Evolutionary conservation across 768 basidiomycete species (phyloP).

Genomic region (Russula griseocarnosa): DNA sequence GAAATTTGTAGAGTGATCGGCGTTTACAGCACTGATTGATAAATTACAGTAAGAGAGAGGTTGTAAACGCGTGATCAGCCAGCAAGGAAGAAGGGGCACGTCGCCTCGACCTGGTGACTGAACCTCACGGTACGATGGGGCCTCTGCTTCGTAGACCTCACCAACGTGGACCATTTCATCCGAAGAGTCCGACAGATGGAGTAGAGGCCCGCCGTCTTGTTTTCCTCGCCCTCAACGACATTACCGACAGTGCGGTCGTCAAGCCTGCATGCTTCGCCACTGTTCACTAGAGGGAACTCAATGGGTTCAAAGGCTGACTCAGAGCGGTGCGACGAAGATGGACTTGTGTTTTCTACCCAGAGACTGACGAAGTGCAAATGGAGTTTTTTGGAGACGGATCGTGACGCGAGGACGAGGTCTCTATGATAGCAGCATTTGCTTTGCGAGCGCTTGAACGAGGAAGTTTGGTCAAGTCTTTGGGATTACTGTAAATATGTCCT

Average conservation of each 20-base stretch:
- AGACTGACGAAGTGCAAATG: slow-evolving; percentile 34
- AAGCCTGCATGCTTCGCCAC: slow-evolving; percentile 79
- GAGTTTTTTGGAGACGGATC: slow-evolving; percentile 66
- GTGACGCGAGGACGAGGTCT: slow-evolving; percentile 64
- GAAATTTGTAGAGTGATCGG: too few species aligned
- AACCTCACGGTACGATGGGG: too few species aligned
- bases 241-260: slow-evolving; percentile 65
- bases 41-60: too few species aligned
- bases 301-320: slow-evolving; percentile 48
- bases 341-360: slow-evolving; percentile 62
- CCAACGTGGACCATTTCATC: too few species aligned
- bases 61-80: too few species aligned
- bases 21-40: too few species aligned
- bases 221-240: slow-evolving; percentile 51
- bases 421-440: slow-evolving; percentile 66
- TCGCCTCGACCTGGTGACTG: too few species aligned
- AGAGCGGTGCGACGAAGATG: slow-evolving; percentile 57
- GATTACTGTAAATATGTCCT: slow-evolving; percentile 63
- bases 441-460: slow-evolving; percentile 61
- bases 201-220: slow-evolving; percentile 53
- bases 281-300: slow-evolving; percentile 58
- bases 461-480: slow-evolving; percentile 65
- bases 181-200: too few species aligned
- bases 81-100: too few species aligned
- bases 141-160: too few species aligned